Evolutionary conservation across 768 basidiomycete species (phyloP).

Genomic region (Russula brevipes): DNA sequence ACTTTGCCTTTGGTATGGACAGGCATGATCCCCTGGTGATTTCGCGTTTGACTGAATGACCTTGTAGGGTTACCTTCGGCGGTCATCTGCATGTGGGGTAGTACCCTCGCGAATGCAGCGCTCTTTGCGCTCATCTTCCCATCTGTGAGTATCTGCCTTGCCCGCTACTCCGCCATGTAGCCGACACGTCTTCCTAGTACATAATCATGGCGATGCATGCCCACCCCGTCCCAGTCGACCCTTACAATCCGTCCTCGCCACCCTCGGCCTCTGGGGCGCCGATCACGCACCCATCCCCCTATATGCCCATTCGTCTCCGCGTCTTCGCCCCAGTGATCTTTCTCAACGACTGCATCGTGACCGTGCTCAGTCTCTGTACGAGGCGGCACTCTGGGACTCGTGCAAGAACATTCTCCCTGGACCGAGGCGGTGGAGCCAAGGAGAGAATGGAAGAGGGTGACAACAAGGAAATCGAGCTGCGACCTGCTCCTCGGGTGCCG

Average conservation of each 20-base stretch:
- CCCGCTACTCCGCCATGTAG: neutral
- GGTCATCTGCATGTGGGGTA: conserved; percentile 65
- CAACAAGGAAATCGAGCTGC: conserved; percentile 31
- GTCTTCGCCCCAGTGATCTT: conserved; percentile 70
- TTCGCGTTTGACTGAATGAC: neutral
- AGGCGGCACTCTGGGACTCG: conserved; percentile 21
- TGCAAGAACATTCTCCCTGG: conserved; percentile 24
- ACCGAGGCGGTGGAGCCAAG: conserved; percentile 40
- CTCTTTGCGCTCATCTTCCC: conserved; percentile 82
- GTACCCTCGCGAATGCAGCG: conserved; percentile 72
- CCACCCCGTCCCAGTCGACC: conserved; percentile 66
- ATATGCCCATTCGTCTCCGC: conserved; percentile 73
- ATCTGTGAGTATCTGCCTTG: conserved; percentile 43
- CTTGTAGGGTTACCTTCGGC: conserved; percentile 62
- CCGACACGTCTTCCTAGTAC: conserved; percentile 44
- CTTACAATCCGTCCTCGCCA: conserved; percentile 52
- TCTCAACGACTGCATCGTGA: conserved; percentile 67
- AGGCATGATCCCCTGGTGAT: conserved; percentile 8
- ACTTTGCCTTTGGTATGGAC: conserved; percentile 67
- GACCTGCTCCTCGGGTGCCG: conserved; percentile 15
- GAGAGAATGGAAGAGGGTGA: conserved; percentile 63
- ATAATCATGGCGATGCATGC: conserved; percentile 82
- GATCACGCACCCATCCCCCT: conserved; percentile 66
- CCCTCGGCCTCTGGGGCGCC: conserved; percentile 13
- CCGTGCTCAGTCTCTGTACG: conserved; percentile 52